Conservation (phyloP, 345 rosid genomes). For the Citrus unshiu region DNA sequence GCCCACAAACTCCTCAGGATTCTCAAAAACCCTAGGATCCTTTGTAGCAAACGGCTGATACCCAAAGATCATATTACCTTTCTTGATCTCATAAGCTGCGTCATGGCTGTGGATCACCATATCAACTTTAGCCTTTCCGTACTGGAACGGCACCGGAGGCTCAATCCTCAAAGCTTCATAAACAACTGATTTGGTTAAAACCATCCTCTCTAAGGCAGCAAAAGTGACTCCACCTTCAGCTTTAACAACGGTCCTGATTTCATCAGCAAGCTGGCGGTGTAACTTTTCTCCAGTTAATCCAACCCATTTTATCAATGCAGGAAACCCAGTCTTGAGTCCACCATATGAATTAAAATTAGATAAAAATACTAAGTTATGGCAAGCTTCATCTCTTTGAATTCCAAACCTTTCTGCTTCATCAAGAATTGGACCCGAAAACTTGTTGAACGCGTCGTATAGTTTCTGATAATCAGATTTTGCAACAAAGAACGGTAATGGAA, state of each 20-base stretch:
- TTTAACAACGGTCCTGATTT: conserved; percentile 32
- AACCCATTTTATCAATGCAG: conserved; percentile 43
- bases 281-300: conserved; percentile 31
- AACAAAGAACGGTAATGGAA: conserved; percentile 23
- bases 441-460: conserved; percentile 33
- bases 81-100: conserved; percentile 38
- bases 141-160: conserved; percentile 46
- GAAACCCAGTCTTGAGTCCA: conserved; percentile 29
- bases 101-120: conserved; percentile 42
- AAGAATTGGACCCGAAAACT: conserved; percentile 8
- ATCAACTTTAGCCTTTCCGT: conserved; percentile 39
- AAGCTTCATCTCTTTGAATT: conserved; percentile 36
- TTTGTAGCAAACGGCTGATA: conserved; percentile 46
- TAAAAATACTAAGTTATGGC: conserved; percentile 43
- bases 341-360: conserved; percentile 39
- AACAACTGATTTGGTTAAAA: conserved; percentile 42
- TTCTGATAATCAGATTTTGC: conserved; percentile 25
- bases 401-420: conserved; percentile 36
- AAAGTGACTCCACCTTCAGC: conserved; percentile 30
- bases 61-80: conserved; percentile 49
- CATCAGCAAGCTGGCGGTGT: conserved; percentile 30
- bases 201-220: conserved; percentile 34
- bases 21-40: conserved; percentile 36
- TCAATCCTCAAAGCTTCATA: conserved; percentile 40
- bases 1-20: conserved; percentile 38